Evolutionary conservation across 2,329 filamentous ascomycete species (phyloP).

Genomic region (Penicillium janthinellum): DNA sequence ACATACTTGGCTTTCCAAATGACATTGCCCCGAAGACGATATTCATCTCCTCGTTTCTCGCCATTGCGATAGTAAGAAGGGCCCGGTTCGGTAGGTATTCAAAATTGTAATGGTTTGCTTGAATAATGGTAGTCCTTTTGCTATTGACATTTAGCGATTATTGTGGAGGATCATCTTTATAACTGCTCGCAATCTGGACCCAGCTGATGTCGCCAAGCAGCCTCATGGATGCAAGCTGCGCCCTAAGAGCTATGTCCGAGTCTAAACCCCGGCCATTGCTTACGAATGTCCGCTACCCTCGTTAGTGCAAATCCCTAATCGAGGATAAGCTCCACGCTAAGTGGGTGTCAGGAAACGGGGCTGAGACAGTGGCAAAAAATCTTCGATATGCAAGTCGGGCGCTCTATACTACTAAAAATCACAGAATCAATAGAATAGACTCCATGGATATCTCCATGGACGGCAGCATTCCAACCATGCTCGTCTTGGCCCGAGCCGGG

Average conservation of each 20-base stretch:
- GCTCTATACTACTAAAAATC: background rate
- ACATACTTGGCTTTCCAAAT: conserved; percentile 36
- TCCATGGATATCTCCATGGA: background rate
- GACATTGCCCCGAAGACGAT: conserved; percentile 44
- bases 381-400: background rate
- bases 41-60: conserved; percentile 7
- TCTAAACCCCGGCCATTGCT: background rate
- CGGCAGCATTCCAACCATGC: no score
- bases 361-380: background rate
- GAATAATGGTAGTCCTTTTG: background rate
- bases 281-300: background rate
- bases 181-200: background rate
- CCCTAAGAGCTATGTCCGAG: background rate
- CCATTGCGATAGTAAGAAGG: background rate
- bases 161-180: background rate
- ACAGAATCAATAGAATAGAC: background rate
- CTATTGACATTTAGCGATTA: background rate
- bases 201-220: background rate
- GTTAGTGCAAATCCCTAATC: background rate
- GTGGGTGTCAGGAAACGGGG: background rate
- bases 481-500: no score
- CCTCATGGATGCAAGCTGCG: background rate
- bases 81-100: background rate
- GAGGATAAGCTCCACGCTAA: background rate
- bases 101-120: background rate